phyloP scores from a whole-genome alignment of 257 asterid species.

The Nicotiana knightiana region DNA sequence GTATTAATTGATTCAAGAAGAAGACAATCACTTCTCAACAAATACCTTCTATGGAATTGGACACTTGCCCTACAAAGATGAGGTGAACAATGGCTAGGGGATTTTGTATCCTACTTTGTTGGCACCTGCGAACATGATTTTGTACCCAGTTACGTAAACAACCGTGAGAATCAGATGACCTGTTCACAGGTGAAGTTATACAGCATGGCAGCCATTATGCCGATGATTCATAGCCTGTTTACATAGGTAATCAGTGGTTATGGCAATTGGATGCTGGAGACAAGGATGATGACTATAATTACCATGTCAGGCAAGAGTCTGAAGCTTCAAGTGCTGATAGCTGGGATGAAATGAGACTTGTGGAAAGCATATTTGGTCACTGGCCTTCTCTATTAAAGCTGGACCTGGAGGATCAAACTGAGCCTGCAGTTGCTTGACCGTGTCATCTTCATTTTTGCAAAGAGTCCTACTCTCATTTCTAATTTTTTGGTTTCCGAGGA shows the following conservation, averaged over 20 bases:
- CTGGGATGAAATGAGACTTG: conserved; percentile 18
- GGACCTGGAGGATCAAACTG: not conserved
- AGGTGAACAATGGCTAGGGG: conserved; percentile 16
- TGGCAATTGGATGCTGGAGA: not conserved
- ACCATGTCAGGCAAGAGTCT: not conserved
- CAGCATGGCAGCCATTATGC: not conserved
- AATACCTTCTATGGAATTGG: not conserved
- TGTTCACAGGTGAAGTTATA: not conserved
- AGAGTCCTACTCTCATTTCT: not conserved
- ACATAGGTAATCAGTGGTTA: conserved; percentile 10
- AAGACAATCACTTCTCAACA: not conserved
- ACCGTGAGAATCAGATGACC: not conserved
- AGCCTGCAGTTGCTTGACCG: not conserved
- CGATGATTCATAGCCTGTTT: not conserved
- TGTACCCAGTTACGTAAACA: not conserved
- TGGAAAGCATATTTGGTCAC: conserved; percentile 24
- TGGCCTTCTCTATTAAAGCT: conserved; percentile 1
- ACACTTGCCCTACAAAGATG: not conserved
- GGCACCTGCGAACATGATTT: conserved; percentile 14
- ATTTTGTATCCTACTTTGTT: conserved; percentile 13
- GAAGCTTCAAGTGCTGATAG: not conserved
- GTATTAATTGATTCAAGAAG: too few species aligned
- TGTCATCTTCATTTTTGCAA: not conserved
- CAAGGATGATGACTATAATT: not conserved
- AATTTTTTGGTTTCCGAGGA: not conserved